phyloP scores from a whole-genome alignment of 495 filamentous ascomycete species.

The Podospora conica region DNA sequence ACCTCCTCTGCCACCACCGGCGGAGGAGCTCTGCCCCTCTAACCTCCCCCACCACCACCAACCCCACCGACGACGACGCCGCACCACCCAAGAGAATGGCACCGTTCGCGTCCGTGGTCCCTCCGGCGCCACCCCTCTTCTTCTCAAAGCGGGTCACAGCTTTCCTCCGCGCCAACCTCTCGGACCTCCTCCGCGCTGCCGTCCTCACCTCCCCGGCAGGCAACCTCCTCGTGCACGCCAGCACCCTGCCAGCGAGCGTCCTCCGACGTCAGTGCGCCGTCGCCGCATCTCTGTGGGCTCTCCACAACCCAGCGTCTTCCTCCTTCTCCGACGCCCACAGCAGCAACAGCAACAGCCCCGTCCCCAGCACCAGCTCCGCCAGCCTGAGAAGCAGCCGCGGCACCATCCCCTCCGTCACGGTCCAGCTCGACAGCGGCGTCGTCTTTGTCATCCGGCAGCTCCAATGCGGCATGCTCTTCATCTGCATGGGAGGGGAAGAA shows the following conservation, averaged over 20 bases:
- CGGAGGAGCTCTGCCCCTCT: not conserved
- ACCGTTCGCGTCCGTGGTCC: not conserved
- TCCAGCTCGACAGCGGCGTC: conserved; percentile 40
- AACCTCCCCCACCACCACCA: not conserved
- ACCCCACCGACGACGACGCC: not conserved
- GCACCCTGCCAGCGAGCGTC: conserved; percentile 32
- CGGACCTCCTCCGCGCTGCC: conserved; percentile 34
- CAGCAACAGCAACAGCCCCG: conserved; percentile 4
- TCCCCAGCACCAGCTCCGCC: conserved; percentile 9
- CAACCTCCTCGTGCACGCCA: conserved; percentile 45
- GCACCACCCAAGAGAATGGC: not conserved
- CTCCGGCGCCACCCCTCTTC: conserved; percentile 35
- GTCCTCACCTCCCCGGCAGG: conserved; percentile 43
- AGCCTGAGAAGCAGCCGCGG: not conserved
- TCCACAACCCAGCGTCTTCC: conserved; percentile 22
- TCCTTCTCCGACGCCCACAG: conserved; percentile 5
- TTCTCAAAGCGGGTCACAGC: conserved; percentile 43
- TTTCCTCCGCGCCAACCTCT: conserved; percentile 45
- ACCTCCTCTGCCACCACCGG: not conserved
- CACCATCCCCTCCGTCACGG: conserved; percentile 30
- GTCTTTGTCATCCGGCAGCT: conserved; percentile 44
- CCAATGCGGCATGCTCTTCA: conserved; percentile 46
- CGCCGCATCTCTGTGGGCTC: conserved; percentile 42
- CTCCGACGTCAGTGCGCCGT: conserved; percentile 45
- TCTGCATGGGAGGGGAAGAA: conserved; percentile 42